Base-by-base conservation (phyloP, 805 yeast genomes). In the Cyberlindnera mississippiensis region DNA sequence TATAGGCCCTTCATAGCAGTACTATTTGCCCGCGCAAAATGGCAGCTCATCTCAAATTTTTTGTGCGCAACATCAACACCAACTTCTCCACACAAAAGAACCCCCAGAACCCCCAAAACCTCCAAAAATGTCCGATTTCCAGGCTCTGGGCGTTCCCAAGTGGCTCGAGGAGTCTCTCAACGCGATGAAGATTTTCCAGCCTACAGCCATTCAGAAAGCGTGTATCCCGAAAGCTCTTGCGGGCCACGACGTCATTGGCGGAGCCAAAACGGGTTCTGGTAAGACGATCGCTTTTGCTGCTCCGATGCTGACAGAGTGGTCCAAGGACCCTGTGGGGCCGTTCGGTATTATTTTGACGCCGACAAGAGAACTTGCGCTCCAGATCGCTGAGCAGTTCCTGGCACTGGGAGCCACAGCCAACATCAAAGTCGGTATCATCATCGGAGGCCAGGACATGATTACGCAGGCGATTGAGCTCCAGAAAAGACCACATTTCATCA, bases 221-320 rank as follows among this genome's bases (percentile, higher is more conserved):
- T 88, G 96, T 59, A 91, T 93, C 35, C 98, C 98, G 1, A 76
- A 82, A 42, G 85, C 93, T 43, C 60, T 93, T 29, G 71, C 70
- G 32, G 66, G 95, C 7, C 75, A 81, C 52, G 96, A 90, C 61
- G 90, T 96, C 64, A 91, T 93, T 39, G 99, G 99, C 38, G 99
- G 99, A 33, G 99, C 99, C 26, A 85, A 85, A 62, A 93, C 99
- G 0, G 99, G 99, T 64, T 83, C 95, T 14, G 99, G 99, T 75
- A 93, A 93, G 61, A 93, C 99, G 2, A 80, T 93, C 17, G 96
- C 98, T 1, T 93, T 93, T 72, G 98, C 91, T 1, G 95, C 88
- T n/a, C 99, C 99, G 2, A 91, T 93, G 87, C 69, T 93, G 42
- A 79, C 95, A 1, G 74, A 83, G 57, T 93, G 98, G 96, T 85